A percentile compares a stretch with the other conserved stretches of the same genome.
These are phyloP conservation scores for Lonicera japonica DNA, from an alignment of 129 eudicot genomes.

Conservation along the genomic window DNA sequence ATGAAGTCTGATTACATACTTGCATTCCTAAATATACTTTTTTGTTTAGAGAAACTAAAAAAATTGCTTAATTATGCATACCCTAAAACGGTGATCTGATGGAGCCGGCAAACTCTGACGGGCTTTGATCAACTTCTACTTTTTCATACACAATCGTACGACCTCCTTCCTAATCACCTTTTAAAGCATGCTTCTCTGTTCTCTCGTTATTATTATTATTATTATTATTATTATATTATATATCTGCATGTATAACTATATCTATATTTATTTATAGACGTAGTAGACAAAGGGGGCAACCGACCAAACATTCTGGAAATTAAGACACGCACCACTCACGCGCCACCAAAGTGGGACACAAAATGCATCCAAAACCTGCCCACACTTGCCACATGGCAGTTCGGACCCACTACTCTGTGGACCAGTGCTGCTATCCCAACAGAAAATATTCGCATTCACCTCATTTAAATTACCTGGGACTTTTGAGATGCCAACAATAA, in stretches of 20 bases:
- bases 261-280: too few relatives aligned
- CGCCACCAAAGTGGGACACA: not conserved
- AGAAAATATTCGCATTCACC: conserved; percentile 9
- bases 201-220: too few relatives aligned
- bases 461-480: conserved; percentile 10
- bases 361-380: too few relatives aligned
- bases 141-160: not conserved
- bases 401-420: conserved; percentile 5
- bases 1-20: too few relatives aligned
- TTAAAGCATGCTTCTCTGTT: not conserved
- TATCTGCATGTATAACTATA: not conserved
- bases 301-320: too few relatives aligned
- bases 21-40: too few relatives aligned
- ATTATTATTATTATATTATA: too few relatives aligned
- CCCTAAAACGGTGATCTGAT: not conserved
- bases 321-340: not conserved
- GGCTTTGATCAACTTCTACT: not conserved
- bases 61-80: too few relatives aligned
- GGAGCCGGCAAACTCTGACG: not conserved
- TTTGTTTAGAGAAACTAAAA: too few relatives aligned
- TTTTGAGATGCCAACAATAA: too few relatives aligned
- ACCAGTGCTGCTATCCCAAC: conserved; percentile 14
- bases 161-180: not conserved
- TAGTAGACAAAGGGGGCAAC: too few relatives aligned
- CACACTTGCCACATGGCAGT: not conserved